Conservation (phyloP, 1,284 basidiomycete species). For the Hymenochaete sp. region DNA sequence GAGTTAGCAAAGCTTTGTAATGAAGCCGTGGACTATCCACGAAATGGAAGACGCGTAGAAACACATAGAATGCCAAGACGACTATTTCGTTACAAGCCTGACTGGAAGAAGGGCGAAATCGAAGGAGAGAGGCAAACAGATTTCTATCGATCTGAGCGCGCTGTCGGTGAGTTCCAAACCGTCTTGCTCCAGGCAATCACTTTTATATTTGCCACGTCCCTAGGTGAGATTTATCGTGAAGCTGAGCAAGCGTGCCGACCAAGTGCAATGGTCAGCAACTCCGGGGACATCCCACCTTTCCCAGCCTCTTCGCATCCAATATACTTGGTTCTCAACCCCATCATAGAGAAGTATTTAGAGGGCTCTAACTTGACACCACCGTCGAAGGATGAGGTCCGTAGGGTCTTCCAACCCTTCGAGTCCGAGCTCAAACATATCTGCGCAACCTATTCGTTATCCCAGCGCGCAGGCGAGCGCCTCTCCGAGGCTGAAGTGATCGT, state of each 20-base stretch:
- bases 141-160: slow-evolving; percentile 53
- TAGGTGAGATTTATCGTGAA: background rate
- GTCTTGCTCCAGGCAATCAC: background rate
- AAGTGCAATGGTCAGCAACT: background rate
- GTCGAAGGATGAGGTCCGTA: slow-evolving; percentile 1
- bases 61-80: slow-evolving; percentile 38
- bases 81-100: slow-evolving; percentile 60
- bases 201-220: background rate
- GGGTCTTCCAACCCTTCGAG: slow-evolving; percentile 43
- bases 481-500: slow-evolving; percentile 66
- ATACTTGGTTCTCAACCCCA: background rate
- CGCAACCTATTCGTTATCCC: slow-evolving; percentile 57
- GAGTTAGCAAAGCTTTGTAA: slow-evolving; percentile 57
- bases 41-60: slow-evolving; percentile 60
- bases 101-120: slow-evolving; percentile 67
- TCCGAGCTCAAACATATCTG: slow-evolving; percentile 63
- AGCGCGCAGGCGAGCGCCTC: slow-evolving; percentile 44
- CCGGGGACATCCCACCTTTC: too few relatives aligned
- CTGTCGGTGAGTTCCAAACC: background rate
- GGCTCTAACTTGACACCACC: background rate
- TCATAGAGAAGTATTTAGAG: background rate
- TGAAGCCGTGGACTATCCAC: slow-evolving; percentile 66
- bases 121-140: slow-evolving; percentile 47
- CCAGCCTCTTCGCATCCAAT: background rate
- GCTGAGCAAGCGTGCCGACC: background rate